phyloP scores from a whole-genome alignment of 1,284 basidiomycete species.

The Leucoagaricus sp. region DNA sequence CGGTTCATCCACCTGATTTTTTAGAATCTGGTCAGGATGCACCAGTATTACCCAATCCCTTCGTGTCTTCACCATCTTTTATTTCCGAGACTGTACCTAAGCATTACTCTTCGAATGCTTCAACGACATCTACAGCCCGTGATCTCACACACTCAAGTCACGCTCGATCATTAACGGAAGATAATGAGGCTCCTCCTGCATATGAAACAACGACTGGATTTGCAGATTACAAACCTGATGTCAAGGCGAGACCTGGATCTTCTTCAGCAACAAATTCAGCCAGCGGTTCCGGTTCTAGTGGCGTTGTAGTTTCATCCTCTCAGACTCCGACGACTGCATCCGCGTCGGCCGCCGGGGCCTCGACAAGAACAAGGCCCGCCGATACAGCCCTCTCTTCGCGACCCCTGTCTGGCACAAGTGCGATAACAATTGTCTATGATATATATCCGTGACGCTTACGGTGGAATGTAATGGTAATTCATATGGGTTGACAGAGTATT shows the following conservation, averaged over 20 bases:
- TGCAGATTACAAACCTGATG: slow-evolving; percentile 4
- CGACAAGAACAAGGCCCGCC: not conserved
- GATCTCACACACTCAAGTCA: not conserved
- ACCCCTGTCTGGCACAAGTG: slow-evolving; percentile 15
- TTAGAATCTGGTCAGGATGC: not conserved
- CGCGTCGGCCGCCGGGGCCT: not conserved
- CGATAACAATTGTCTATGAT: slow-evolving; percentile 20
- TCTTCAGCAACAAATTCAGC: not conserved
- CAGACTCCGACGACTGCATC: not conserved
- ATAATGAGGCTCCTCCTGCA: slow-evolving; percentile 11
- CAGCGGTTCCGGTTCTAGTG: not conserved
- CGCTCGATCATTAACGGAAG: not conserved
- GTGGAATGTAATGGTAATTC: slow-evolving; percentile 18
- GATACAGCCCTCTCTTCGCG: not conserved
- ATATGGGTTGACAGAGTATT: not conserved
- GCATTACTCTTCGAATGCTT: not conserved
- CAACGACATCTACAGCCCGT: not conserved
- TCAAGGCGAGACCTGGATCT: slow-evolving; percentile 3
- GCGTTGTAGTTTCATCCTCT: not conserved
- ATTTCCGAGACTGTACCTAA: not conserved
- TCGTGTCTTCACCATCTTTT: not conserved
- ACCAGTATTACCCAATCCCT: slow-evolving; percentile 7
- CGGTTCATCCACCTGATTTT: not conserved
- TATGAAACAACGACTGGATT: slow-evolving; percentile 7
- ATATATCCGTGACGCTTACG: slow-evolving; percentile 23